These are phyloP conservation scores for Trametes coccinea DNA, from an alignment of 768 basidiomycete species.

Conservation along the genomic window DNA sequence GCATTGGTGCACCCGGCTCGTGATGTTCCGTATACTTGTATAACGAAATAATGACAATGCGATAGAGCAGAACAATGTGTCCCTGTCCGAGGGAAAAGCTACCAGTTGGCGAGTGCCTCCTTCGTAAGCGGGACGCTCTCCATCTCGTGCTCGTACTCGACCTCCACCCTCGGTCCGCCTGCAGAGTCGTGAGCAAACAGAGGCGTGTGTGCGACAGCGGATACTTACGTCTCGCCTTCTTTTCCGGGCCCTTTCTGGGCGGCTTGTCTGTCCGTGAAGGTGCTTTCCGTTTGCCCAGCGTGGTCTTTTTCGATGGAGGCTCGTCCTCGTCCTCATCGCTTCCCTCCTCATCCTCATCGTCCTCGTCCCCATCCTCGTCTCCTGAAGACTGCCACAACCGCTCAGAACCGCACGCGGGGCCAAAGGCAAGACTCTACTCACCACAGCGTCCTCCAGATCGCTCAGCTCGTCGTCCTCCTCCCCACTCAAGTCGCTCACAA, in stretches of 20 bases:
- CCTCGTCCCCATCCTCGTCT: slow-evolving; percentile 47
- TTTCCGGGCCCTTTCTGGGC: slow-evolving; percentile 55
- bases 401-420: background rate
- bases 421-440: slow-evolving; percentile 36
- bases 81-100: background rate
- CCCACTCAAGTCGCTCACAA: slow-evolving; percentile 73
- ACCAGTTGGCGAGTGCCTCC: slow-evolving; percentile 32
- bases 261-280: slow-evolving; percentile 42
- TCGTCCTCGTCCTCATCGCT: slow-evolving; percentile 41
- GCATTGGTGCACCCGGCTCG: background rate
- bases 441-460: slow-evolving; percentile 69
- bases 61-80: background rate
- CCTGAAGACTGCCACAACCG: slow-evolving; percentile 25
- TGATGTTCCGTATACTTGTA: background rate
- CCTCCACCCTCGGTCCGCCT: slow-evolving; percentile 84
- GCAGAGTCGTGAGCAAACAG: slow-evolving; percentile 6
- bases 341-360: slow-evolving; percentile 45
- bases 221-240: slow-evolving; percentile 59
- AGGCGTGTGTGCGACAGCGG: background rate
- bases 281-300: slow-evolving; percentile 71
- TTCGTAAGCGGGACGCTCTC: slow-evolving; percentile 46
- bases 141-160: slow-evolving; percentile 95
- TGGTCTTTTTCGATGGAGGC: slow-evolving; percentile 37
- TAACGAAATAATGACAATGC: background rate
- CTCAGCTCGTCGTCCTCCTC: slow-evolving; percentile 59